Evolutionary conservation across 31 red algal genomes (phyloP).

Genomic region (Endocladia muricata): DNA sequence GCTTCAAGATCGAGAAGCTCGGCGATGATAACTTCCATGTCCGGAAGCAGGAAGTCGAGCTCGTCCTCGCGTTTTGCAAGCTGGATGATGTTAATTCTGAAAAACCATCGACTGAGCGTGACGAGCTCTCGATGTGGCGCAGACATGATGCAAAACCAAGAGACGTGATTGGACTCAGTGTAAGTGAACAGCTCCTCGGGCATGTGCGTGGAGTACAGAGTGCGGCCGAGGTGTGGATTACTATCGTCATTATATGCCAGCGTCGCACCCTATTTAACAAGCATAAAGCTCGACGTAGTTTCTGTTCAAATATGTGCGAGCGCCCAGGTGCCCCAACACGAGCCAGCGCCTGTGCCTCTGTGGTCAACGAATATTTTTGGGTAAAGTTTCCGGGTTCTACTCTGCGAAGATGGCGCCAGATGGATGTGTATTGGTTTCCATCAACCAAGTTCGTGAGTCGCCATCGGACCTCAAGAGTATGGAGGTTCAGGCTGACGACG

Average conservation of each 20-base stretch:
- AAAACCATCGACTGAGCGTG: not conserved
- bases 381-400: not conserved
- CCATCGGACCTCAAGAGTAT: too few species aligned
- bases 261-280: slow-evolving; percentile 11
- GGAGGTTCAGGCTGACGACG: too few species aligned
- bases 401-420: not conserved
- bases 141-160: not conserved
- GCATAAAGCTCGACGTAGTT: slow-evolving; percentile 8
- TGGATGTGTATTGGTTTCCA: not conserved
- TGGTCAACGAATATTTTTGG: slow-evolving; percentile 4
- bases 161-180: slow-evolving; percentile 5
- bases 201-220: too few species aligned
- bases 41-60: slow-evolving; percentile 39
- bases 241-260: not conserved
- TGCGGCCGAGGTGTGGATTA: slow-evolving; percentile 4
- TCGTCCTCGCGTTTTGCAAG: not conserved
- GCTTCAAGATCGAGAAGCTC: too few species aligned
- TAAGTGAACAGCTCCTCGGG: not conserved
- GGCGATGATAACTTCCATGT: too few species aligned
- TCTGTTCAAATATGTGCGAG: too few species aligned
- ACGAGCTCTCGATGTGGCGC: not conserved
- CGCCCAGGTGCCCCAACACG: too few species aligned
- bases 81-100: not conserved
- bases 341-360: too few species aligned
- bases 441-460: not conserved